Evolutionary conservation across 768 basidiomycete species (phyloP).

Genomic region (Hygrophorus pudorinus): DNA sequence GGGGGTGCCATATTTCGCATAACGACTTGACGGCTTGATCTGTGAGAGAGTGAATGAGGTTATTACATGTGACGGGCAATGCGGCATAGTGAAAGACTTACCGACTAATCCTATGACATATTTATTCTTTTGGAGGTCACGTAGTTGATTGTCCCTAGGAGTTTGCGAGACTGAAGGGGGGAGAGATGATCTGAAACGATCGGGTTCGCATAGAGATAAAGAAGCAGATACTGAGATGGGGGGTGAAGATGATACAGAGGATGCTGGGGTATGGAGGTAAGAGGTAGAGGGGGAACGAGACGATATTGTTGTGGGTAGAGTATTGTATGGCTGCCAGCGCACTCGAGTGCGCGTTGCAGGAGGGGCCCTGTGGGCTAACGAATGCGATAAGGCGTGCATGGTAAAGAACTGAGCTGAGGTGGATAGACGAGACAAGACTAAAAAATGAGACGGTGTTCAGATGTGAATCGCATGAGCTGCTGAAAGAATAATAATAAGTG

Average conservation of each 20-base stretch:
- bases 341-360: conserved; percentile 56
- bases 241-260: conserved; percentile 40
- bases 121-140: conserved; percentile 45
- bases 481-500: too few species aligned
- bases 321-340: conserved; percentile 75
- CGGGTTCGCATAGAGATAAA: conserved; percentile 26
- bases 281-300: conserved; percentile 30
- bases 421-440: not conserved
- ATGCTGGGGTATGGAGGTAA: conserved; percentile 51
- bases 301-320: conserved; percentile 28
- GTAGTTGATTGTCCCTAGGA: conserved; percentile 23
- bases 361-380: conserved; percentile 63
- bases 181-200: conserved; percentile 23
- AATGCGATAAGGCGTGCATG: conserved; percentile 35
- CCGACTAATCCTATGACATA: conserved; percentile 63
- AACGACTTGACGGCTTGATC: conserved; percentile 75
- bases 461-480: too few species aligned
- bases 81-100: conserved; percentile 27
- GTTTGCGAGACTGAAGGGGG: conserved; percentile 19
- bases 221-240: conserved; percentile 15
- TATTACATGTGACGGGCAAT: not conserved
- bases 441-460: not conserved
- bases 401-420: conserved; percentile 16
- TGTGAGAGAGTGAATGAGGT: conserved; percentile 19
- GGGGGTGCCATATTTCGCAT: conserved; percentile 71